Evolutionary conservation across 1,284 basidiomycete genomes (phyloP).

Genomic region (Meira nashicola): DNA sequence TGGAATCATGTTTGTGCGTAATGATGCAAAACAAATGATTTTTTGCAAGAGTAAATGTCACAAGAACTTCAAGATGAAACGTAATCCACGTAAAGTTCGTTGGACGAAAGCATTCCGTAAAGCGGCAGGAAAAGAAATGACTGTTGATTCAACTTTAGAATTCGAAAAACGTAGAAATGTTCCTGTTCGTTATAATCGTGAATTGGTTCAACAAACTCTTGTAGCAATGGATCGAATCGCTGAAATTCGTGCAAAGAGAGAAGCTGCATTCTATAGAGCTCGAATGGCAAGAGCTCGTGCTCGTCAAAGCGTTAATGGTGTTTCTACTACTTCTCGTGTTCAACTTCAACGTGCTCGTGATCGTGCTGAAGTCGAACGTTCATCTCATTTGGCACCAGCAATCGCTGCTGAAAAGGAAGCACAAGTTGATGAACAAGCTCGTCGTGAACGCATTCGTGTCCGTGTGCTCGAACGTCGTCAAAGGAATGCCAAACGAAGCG

Average conservation of each 20-base stretch:
- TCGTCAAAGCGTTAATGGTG: background rate
- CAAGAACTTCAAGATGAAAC: slow-evolving; percentile 79
- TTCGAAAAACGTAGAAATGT: slow-evolving; percentile 99
- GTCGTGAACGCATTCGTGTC: slow-evolving; percentile 9
- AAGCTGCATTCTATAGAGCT: slow-evolving; percentile 76
- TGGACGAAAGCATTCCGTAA: slow-evolving; percentile 99
- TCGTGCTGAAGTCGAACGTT: slow-evolving; percentile 43
- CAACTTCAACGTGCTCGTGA: slow-evolving; percentile 42
- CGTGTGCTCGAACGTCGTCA: slow-evolving; percentile 9
- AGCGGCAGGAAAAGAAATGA: slow-evolving; percentile 99
- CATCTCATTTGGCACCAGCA: slow-evolving; percentile 32
- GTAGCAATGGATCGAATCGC: slow-evolving; percentile 92
- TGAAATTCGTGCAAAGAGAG: slow-evolving; percentile 85
- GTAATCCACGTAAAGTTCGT: slow-evolving; percentile 95
- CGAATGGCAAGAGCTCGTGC: slow-evolving; percentile 44
- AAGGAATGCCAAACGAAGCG: slow-evolving; percentile 12
- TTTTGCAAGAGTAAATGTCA: slow-evolving; percentile 53
- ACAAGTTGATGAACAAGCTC: background rate
- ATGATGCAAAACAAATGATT: slow-evolving; percentile 54
- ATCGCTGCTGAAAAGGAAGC: slow-evolving; percentile 13
- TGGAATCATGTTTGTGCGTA: slow-evolving; percentile 53
- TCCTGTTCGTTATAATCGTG: slow-evolving; percentile 94
- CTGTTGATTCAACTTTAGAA: slow-evolving; percentile 95
- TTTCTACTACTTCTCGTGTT: slow-evolving; percentile 20
- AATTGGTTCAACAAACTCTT: slow-evolving; percentile 87